Evolutionary conservation across 2,329 filamentous ascomycete species (phyloP).

Genomic region (Pezicula carpinea): DNA sequence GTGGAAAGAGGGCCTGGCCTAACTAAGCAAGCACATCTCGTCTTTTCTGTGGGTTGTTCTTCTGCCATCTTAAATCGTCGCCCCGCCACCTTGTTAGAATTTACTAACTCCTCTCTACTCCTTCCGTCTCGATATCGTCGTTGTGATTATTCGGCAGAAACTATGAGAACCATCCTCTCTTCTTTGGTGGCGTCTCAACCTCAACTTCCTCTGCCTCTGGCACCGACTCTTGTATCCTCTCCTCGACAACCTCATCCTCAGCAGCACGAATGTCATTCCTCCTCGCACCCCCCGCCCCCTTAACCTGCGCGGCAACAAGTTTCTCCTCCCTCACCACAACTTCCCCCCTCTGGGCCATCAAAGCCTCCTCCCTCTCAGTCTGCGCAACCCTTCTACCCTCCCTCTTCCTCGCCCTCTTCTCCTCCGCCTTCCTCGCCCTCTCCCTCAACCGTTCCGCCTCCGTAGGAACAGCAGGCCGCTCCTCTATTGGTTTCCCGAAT

Average conservation of each 20-base stretch:
- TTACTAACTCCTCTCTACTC: too few species aligned
- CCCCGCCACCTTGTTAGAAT: too few species aligned
- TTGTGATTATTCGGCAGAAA: not conserved
- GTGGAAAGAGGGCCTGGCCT: too few species aligned
- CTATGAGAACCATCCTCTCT: conserved; percentile 1
- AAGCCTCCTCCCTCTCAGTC: conserved; percentile 23
- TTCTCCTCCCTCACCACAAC: conserved; percentile 8
- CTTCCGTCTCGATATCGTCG: not conserved
- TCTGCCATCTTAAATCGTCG: too few species aligned
- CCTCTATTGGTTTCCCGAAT: conserved; percentile 57
- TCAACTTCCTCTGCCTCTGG: not conserved
- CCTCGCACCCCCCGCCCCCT: not conserved
- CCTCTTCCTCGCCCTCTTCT: conserved; percentile 50
- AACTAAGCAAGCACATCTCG: too few species aligned
- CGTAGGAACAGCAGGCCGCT: conserved; percentile 61
- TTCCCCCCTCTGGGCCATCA: conserved; percentile 21
- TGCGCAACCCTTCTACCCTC: conserved; percentile 21
- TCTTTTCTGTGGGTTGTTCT: not conserved
- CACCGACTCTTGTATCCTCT: not conserved
- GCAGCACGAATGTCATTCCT: conserved; percentile 11
- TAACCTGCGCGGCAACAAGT: conserved; percentile 8
- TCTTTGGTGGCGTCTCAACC: not conserved
- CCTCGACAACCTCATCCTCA: conserved; percentile 5
- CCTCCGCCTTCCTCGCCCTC: conserved; percentile 48
- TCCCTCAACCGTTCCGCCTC: conserved; percentile 55